phyloP scores from a whole-genome alignment of 768 basidiomycete species.

The Termitomyces eurrhizus region DNA sequence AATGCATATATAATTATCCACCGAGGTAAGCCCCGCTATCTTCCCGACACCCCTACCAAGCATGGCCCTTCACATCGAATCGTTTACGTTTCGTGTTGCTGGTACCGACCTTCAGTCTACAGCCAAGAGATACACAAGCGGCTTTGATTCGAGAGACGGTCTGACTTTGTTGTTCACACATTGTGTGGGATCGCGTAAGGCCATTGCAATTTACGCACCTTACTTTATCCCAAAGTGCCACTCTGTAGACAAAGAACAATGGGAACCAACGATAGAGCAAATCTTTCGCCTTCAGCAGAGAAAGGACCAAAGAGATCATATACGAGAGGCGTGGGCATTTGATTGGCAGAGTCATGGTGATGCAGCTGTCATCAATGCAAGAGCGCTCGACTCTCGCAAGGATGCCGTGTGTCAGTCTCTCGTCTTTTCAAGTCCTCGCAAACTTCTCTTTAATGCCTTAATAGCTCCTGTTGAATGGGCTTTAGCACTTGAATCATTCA shows the following conservation, averaged over 20 bases:
- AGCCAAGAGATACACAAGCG: constrained; percentile 15
- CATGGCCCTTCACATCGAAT: constrained; percentile 5
- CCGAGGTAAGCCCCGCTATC: background rate
- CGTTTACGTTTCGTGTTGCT: constrained; percentile 3
- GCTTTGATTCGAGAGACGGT: constrained; percentile 4
- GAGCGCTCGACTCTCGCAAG: constrained; percentile 19
- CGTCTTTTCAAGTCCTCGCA: background rate
- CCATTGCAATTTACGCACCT: background rate
- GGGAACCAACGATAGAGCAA: constrained; percentile 31
- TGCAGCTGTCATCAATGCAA: constrained; percentile 29
- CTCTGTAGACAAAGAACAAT: constrained; percentile 33
- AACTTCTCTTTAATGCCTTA: background rate
- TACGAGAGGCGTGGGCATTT: constrained; percentile 37
- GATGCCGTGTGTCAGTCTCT: constrained; percentile 18
- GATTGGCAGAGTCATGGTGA: constrained; percentile 40
- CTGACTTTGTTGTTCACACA: constrained; percentile 16
- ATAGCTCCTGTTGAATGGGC: constrained; percentile 25
- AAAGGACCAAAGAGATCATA: constrained; percentile 18
- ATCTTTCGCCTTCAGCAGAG: constrained; percentile 22
- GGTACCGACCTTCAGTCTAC: constrained; percentile 11
- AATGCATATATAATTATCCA: background rate
- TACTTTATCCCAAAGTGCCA: background rate
- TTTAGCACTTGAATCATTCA: constrained; percentile 12
- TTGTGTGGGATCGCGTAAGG: constrained; percentile 16
- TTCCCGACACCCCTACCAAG: background rate